Evolutionary conservation across 768 basidiomycete species (phyloP).

Genomic region (Auricularia sp.): DNA sequence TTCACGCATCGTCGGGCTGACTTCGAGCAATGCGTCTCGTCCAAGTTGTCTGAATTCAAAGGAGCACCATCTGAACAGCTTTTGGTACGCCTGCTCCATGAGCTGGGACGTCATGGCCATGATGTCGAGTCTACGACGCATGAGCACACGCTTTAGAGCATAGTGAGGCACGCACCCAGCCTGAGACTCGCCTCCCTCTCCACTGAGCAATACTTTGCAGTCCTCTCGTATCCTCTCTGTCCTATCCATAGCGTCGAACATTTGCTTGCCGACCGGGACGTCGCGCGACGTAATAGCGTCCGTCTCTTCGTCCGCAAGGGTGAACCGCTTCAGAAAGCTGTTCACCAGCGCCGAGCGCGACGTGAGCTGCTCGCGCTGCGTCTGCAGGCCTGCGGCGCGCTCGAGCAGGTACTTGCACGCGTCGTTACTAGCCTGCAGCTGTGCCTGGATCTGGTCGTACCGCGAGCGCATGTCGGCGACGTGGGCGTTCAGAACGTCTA

Average conservation of each 20-base stretch:
- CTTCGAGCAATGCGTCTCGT: conserved; percentile 64
- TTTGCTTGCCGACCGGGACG: conserved; percentile 56
- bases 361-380: conserved; percentile 47
- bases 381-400: conserved; percentile 64
- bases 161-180: conserved; percentile 45
- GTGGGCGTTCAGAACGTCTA: conserved; percentile 68
- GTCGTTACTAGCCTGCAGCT: conserved; percentile 63
- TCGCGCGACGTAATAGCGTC: conserved; percentile 71
- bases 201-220: conserved; percentile 78
- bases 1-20: conserved; percentile 54
- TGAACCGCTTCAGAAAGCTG: conserved; percentile 79
- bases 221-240: conserved; percentile 74
- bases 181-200: conserved; percentile 67
- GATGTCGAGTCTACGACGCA: conserved; percentile 61
- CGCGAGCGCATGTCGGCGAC: conserved; percentile 68
- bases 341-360: conserved; percentile 42
- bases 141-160: background rate
- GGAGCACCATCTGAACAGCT: conserved; percentile 75
- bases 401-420: conserved; percentile 74
- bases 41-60: conserved; percentile 78
- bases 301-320: conserved; percentile 62
- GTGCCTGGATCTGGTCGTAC: conserved; percentile 76
- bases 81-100: conserved; percentile 84
- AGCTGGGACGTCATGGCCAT: conserved; percentile 73
- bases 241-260: conserved; percentile 85